phyloP scores from a whole-genome alignment of 345 rosid genomes.

The Camelina sativa region DNA sequence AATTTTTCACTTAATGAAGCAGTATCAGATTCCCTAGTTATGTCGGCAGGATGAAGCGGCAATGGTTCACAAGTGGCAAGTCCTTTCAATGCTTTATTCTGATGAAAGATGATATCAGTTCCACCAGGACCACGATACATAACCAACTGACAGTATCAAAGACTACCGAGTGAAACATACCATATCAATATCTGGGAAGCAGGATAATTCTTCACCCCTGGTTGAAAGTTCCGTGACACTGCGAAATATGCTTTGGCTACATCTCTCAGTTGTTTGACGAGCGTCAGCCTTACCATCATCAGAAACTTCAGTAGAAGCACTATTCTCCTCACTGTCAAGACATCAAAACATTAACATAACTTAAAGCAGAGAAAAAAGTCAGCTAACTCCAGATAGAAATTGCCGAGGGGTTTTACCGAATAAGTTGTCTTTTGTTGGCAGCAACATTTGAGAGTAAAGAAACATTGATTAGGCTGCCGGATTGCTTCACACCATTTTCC shows the following conservation, averaged over 20 bases:
- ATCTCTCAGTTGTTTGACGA: conserved; percentile 54
- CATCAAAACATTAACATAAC: conserved; percentile 30
- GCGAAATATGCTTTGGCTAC: conserved; percentile 70
- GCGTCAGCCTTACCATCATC: conserved; percentile 46
- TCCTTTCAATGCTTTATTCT: conserved; percentile 93
- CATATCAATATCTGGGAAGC: conserved; percentile 69
- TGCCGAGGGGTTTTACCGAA: conserved; percentile 51
- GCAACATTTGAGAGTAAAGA: conserved; percentile 60
- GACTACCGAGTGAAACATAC: conserved; percentile 51
- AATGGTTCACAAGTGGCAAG: conserved; percentile 57
- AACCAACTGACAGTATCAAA: conserved; percentile 21
- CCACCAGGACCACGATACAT: conserved; percentile 12
- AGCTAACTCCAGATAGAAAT: conserved; percentile 13
- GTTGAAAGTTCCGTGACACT: conserved; percentile 82
- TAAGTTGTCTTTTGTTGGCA: conserved; percentile 55
- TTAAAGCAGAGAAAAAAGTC: neutral
- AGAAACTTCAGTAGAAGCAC: conserved; percentile 52
- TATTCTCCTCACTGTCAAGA: conserved; percentile 52
- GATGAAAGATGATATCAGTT: conserved; percentile 33
- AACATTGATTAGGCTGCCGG: conserved; percentile 51
- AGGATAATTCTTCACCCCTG: conserved; percentile 57
- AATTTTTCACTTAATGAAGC: conserved; percentile 49
- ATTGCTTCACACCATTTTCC: conserved; percentile 60
- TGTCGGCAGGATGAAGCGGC: conserved; percentile 45
- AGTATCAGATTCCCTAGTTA: conserved; percentile 50